These are phyloP conservation scores for Ziziphus jujuba DNA, from an alignment of 306 rosid genomes.

Conservation along the genomic window DNA sequence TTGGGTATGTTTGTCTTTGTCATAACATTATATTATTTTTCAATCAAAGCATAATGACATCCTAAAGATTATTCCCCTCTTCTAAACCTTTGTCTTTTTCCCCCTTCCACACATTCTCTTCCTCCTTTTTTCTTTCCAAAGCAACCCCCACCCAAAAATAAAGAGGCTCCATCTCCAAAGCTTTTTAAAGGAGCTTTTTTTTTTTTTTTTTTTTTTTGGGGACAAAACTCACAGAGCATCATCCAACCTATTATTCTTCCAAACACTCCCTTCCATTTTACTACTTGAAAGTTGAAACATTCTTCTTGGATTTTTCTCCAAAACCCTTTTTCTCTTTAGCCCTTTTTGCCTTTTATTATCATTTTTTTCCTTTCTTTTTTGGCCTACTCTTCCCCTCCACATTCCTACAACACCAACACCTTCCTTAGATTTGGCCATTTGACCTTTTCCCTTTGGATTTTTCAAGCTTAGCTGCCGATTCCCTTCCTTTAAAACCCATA, in stretches of 20 bases:
- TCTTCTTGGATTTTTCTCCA: conserved; percentile 60
- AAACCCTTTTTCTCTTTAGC: conserved; percentile 44
- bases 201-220: conserved; percentile 49
- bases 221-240: conserved; percentile 51
- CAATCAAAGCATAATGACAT: conserved; percentile 56
- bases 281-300: conserved; percentile 57
- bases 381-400: conserved; percentile 30
- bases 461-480: conserved; percentile 60
- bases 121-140: conserved; percentile 37
- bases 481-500: conserved; percentile 47
- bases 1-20: conserved; percentile 71
- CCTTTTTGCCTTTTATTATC: too few relatives aligned
- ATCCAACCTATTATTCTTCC: conserved; percentile 70
- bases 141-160: background rate
- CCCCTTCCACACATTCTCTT: conserved; percentile 28
- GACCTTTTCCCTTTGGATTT: conserved; percentile 70
- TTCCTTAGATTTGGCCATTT: conserved; percentile 58
- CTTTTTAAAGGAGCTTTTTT: conserved; percentile 18
- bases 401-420: conserved; percentile 31
- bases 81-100: conserved; percentile 30
- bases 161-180: conserved; percentile 28
- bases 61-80: conserved; percentile 49
- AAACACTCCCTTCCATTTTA: conserved; percentile 80
- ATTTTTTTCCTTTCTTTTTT: conserved; percentile 41
- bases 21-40: conserved; percentile 46